Percentiles rank a stretch among this genome's conserved stretches.
Conservation (phyloP, 2,329 filamentous ascomycete species). For the Colletotrichum nymphaeae region DNA sequence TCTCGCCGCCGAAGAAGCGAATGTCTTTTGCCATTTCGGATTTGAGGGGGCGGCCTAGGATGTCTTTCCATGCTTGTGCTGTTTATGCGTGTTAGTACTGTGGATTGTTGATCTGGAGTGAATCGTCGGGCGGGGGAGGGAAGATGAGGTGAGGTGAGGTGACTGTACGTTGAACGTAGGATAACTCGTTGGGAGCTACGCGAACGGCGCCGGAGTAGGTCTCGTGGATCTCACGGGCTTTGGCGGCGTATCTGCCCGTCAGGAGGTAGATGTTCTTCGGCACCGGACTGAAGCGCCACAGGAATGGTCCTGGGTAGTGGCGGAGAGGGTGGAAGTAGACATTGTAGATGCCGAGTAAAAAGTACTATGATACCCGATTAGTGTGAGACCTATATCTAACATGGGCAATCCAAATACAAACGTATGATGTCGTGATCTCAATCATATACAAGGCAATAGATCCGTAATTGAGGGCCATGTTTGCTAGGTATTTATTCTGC, state of each 20-base stretch:
- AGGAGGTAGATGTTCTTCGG: slow-evolving; percentile 22
- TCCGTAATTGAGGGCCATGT: slow-evolving; percentile 10
- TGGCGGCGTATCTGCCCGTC: slow-evolving; percentile 15
- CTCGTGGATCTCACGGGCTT: slow-evolving; percentile 36
- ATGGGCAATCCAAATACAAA: background rate
- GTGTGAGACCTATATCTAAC: background rate
- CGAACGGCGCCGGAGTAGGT: slow-evolving; percentile 49
- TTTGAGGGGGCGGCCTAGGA: slow-evolving; percentile 28
- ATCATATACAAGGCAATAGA: background rate
- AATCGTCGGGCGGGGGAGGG: background rate
- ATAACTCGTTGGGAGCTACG: slow-evolving; percentile 51
- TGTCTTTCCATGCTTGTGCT: slow-evolving; percentile 35
- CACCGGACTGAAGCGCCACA: slow-evolving; percentile 25
- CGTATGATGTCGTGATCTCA: background rate
- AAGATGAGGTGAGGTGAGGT: background rate
- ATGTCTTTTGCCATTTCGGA: slow-evolving; percentile 28
- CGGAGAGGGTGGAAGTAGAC: slow-evolving; percentile 48
- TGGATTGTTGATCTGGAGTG: background rate
- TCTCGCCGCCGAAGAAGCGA: slow-evolving; percentile 32
- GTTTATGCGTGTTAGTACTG: slow-evolving; percentile 14
- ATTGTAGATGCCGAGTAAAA: slow-evolving; percentile 42
- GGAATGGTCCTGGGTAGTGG: slow-evolving; percentile 44
- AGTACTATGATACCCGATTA: slow-evolving; percentile 7
- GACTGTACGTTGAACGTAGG: slow-evolving; percentile 42
- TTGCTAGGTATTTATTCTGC: background rate